These are phyloP conservation scores for Brassica nigra DNA, from an alignment of 345 rosid species.

Conservation along the genomic window DNA sequence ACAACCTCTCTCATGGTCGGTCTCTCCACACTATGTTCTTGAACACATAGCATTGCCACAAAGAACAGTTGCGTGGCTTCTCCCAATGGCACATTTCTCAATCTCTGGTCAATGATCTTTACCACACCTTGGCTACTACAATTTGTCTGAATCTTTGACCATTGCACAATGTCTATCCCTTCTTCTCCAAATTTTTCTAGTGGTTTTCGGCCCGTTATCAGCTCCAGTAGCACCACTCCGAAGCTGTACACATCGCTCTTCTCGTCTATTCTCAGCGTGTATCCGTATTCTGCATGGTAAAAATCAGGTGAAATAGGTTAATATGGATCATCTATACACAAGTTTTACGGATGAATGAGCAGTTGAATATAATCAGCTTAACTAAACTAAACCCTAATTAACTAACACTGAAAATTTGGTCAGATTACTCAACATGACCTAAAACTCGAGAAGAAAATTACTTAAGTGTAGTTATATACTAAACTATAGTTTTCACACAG, in stretches of 20 bases:
- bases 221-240: constrained; percentile 80
- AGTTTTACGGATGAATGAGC: background rate
- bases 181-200: constrained; percentile 85
- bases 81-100: constrained; percentile 53
- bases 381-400: background rate
- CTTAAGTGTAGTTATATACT: background rate
- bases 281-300: constrained; percentile 70
- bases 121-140: constrained; percentile 63
- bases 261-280: constrained; percentile 80
- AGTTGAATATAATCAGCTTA: background rate
- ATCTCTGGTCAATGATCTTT: constrained; percentile 60
- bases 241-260: constrained; percentile 96
- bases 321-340: constrained; percentile 17
- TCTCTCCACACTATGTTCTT: constrained; percentile 89
- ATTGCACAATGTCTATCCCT: constrained; percentile 86
- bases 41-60: constrained; percentile 80
- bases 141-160: constrained; percentile 65
- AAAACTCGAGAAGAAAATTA: background rate
- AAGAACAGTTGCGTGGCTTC: constrained; percentile 85
- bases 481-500: background rate
- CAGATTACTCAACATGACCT: background rate
- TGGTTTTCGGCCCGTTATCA: constrained; percentile 75
- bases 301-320: constrained; percentile 30
- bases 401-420: background rate
- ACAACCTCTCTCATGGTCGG: constrained; percentile 96